Evolutionary conservation across 2,329 filamentous ascomycete species (phyloP).

Genomic region (Colletotrichum trifolii): DNA sequence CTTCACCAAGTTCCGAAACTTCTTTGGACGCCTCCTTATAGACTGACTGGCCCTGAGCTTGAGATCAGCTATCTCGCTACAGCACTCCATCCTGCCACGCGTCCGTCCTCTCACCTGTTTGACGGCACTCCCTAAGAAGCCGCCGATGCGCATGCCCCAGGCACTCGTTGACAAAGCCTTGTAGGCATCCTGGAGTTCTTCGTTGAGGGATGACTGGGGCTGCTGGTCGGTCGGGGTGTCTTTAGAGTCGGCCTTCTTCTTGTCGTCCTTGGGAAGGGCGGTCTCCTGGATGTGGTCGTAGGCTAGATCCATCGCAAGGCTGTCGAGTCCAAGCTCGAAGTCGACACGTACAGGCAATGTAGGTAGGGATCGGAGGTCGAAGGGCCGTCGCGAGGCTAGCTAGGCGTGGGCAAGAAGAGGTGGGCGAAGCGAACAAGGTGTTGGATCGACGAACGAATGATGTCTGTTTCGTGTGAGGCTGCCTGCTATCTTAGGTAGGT

Average conservation of each 20-base stretch:
- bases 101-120: constrained; percentile 75
- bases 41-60: constrained; percentile 76
- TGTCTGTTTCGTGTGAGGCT: constrained; percentile 33
- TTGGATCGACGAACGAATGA: constrained; percentile 30
- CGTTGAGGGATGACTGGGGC: constrained; percentile 73
- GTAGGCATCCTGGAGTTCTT: constrained; percentile 94
- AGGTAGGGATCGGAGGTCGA: not conserved
- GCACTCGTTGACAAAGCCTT: constrained; percentile 90
- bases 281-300: constrained; percentile 98
- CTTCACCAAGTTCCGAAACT: constrained; percentile 79
- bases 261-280: constrained; percentile 70
- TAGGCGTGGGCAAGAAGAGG: constrained; percentile 10
- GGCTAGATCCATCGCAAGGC: constrained; percentile 83
- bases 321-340: constrained; percentile 8
- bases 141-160: constrained; percentile 90
- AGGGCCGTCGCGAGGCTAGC: constrained; percentile 30
- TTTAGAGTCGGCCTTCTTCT: constrained; percentile 50
- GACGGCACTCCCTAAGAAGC: constrained; percentile 89
- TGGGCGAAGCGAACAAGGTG: constrained; percentile 25
- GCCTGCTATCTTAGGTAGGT: not conserved
- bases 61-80: constrained; percentile 8
- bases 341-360: not conserved
- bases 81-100: not conserved
- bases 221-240: constrained; percentile 51
- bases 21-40: constrained; percentile 91